Evolutionary conservation across 345 rosid genomes (phyloP), one percentile per base, ranked within the genome.

Genomic region (Bretschneidera sinensis): DNA sequence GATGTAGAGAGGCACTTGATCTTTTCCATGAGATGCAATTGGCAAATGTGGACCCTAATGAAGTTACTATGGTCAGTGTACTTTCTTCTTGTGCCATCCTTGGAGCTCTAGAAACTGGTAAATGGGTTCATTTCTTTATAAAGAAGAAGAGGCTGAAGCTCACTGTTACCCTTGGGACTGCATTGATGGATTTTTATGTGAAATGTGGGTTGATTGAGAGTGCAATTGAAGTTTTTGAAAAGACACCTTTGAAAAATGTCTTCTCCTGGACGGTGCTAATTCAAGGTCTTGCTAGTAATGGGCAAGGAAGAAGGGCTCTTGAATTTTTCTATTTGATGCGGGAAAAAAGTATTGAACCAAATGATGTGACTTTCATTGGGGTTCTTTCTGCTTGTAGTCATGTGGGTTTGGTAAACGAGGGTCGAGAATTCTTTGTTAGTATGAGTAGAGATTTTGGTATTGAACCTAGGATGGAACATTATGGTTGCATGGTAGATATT

Each of bases 401-500:
- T 55, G 68, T 5, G 2, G 76, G 81, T 24, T 57, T 74, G 52
- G 76, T 78, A 24, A 57, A 71, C 14, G 68, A 63, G 68, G 81
- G 76, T 49, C 68, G 68, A 17, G 43, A 33, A 59, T 39, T 67
- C 57, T 77, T 78, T 50, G 22, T 39, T 48, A 64, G 76, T 52
- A 73, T 78, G 82, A 72, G 61, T 51, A 70, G 56, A 55, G 73
- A 70, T 28, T 75, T 75, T 14, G 66, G 66, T 11, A 28, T 75
- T 24, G 79, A 65, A 48, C 72, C 79, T 5, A 66, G 55, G 57
- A 57, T 35, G 52, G 79, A 75, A 43, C 78, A 74, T 53, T 74
- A 65, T 52, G 78, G 78, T 21, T 74, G 71, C 69, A 66, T 70
- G 80, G 85, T 69, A 35, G 82, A 75, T 54, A 71, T 78, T 57